A percentile compares a stretch with the other conserved stretches of the same genome.
Conservation (phyloP, 305 asterid genomes). For the Ruellia speciosa region DNA sequence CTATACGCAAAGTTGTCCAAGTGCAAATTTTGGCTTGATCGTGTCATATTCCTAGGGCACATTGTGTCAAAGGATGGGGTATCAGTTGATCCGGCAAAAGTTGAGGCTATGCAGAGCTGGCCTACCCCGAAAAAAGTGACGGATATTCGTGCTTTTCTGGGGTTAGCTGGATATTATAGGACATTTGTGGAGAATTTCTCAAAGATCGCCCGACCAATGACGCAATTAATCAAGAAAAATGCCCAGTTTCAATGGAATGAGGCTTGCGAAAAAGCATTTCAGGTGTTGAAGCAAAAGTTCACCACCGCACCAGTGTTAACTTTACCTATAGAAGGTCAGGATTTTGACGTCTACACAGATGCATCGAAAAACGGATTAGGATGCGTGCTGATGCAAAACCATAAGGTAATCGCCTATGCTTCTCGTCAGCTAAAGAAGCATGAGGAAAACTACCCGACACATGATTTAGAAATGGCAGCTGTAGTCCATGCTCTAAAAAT, state of each 20-base stretch:
- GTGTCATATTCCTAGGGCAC: too few species aligned
- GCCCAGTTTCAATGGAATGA: not conserved
- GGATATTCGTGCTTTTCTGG: too few species aligned
- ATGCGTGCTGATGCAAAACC: not conserved
- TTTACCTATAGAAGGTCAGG: not conserved
- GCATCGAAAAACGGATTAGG: not conserved
- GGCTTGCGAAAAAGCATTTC: not conserved
- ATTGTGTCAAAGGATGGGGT: too few species aligned
- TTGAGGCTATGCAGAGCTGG: too few species aligned
- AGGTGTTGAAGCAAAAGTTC: not conserved
- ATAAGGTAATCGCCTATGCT: not conserved
- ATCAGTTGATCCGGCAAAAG: too few species aligned
- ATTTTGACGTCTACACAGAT: not conserved
- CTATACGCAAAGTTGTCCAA: too few species aligned
- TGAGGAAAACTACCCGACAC: not conserved
- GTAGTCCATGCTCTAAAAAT: not conserved
- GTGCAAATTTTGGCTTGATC: too few species aligned
- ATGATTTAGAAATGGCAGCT: not conserved
- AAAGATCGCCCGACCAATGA: too few species aligned
- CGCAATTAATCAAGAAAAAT: too few species aligned
- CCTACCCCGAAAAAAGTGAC: too few species aligned
- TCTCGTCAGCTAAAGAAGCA: not conserved
- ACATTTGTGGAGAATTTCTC: too few species aligned
- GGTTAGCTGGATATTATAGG: too few species aligned
- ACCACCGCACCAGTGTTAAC: not conserved